A percentile compares a stretch with the other conserved stretches of the same genome.
phyloP scores from a whole-genome alignment of 768 basidiomycete species.

The Amanita muscaria region DNA sequence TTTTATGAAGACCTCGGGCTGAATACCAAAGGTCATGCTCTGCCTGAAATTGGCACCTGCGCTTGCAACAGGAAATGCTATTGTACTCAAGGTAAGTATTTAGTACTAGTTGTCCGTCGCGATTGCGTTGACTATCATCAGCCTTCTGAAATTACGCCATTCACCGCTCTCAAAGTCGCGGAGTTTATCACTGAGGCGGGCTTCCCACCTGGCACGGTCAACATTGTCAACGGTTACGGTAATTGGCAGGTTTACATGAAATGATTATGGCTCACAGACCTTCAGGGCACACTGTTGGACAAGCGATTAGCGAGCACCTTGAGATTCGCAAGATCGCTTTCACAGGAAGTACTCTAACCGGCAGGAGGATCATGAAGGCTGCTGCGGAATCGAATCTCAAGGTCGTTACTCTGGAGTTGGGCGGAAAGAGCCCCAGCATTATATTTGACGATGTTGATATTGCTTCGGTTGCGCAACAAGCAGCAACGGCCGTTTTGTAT shows the following conservation, averaged over 20 bases:
- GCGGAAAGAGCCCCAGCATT: slow-evolving; percentile 59
- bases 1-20: too few relatives aligned
- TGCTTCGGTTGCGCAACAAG: slow-evolving; percentile 60
- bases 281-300: slow-evolving; percentile 43
- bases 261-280: not conserved
- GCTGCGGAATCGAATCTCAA: slow-evolving; percentile 68
- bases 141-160: slow-evolving; percentile 69
- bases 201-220: slow-evolving; percentile 69
- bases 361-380: slow-evolving; percentile 67
- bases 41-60: slow-evolving; percentile 69
- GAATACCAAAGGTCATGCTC: slow-evolving; percentile 32
- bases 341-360: slow-evolving; percentile 58
- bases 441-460: slow-evolving; percentile 60
- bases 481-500: slow-evolving; percentile 59
- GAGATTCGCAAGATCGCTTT: slow-evolving; percentile 57
- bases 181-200: slow-evolving; percentile 59
- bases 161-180: slow-evolving; percentile 46
- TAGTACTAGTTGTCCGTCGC: not conserved
- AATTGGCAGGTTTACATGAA: not conserved
- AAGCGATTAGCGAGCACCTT: slow-evolving; percentile 58
- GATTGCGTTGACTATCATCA: too few relatives aligned
- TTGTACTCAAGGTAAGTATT: slow-evolving; percentile 49
- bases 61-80: slow-evolving; percentile 64
- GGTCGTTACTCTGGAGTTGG: slow-evolving; percentile 67
- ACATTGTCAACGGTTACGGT: slow-evolving; percentile 63